Conservation (phyloP, 208 protist genomes). For the Leishmania turanica region DNA sequence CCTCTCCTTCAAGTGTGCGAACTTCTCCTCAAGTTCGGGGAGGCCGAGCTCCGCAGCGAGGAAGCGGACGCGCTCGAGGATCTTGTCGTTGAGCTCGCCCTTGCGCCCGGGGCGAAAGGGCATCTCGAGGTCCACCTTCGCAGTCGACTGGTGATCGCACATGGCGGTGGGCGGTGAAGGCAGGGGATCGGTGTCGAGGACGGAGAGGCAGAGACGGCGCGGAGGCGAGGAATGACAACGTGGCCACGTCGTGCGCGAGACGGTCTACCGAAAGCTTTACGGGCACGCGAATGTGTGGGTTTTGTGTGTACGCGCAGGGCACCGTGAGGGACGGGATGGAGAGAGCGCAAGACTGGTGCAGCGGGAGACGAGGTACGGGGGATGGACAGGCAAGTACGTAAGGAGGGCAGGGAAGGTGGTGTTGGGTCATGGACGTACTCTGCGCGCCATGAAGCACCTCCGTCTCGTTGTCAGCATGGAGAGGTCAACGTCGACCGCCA, state of each 20-base stretch:
- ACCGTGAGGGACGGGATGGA: not conserved
- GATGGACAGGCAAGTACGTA: not conserved
- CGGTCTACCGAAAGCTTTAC: not conserved
- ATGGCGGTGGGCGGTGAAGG: not conserved
- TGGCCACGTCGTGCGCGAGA: not conserved
- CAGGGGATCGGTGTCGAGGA: not conserved
- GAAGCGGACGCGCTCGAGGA: conserved; percentile 58
- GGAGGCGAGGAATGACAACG: not conserved
- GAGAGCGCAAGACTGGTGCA: no score
- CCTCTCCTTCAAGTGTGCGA: conserved; percentile 54
- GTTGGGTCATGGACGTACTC: no score
- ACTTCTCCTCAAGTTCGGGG: conserved; percentile 51
- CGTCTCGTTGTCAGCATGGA: no score
- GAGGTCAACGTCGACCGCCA: no score
- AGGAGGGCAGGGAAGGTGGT: no score
- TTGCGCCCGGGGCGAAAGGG: conserved; percentile 58
- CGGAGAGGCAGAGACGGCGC: not conserved
- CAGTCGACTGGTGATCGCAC: not conserved
- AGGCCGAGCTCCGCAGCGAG: conserved; percentile 43
- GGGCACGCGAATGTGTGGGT: not conserved
- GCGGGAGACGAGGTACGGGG: not conserved
- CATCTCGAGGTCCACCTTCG: conserved; percentile 45
- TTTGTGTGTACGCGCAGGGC: not conserved
- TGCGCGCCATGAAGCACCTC: no score
- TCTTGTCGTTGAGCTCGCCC: conserved; percentile 57